Evolutionary conservation across 2,329 filamentous ascomycete species (phyloP).

Genomic region (Aspergillus quadrilineatus): DNA sequence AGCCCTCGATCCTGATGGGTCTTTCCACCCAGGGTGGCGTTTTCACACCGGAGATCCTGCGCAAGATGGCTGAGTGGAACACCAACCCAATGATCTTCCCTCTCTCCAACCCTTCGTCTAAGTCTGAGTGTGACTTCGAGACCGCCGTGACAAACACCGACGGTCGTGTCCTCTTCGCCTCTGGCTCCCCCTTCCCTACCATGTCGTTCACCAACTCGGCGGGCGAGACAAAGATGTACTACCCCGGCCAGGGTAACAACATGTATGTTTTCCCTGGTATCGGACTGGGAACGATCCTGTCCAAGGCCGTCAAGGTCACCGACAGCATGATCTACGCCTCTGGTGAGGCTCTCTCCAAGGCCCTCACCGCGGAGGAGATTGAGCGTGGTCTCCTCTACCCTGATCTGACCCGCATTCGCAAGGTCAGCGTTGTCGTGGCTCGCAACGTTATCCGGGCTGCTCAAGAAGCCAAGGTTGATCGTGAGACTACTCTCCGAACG

Average conservation of each 20-base stretch:
- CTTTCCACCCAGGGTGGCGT: constrained; percentile 91
- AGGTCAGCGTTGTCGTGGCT: constrained; percentile 82
- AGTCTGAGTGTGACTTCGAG: constrained; percentile 97
- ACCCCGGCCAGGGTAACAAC: constrained; percentile 76
- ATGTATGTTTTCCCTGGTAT: constrained; percentile 97
- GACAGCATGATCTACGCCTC: constrained; percentile 97
- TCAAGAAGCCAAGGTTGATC: constrained; percentile 71
- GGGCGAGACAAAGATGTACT: constrained; percentile 64
- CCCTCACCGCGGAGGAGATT: constrained; percentile 77
- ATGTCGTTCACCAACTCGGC: constrained; percentile 63
- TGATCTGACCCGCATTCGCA: constrained; percentile 83
- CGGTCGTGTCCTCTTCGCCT: constrained; percentile 88
- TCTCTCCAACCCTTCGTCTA: constrained; percentile 90
- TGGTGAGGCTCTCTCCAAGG: constrained; percentile 74
- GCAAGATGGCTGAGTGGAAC: constrained; percentile 62
- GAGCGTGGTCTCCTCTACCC: constrained; percentile 86
- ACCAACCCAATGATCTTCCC: constrained; percentile 90
- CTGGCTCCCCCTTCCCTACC: constrained; percentile 84
- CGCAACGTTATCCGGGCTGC: constrained; percentile 92
- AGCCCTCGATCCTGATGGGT: constrained; percentile 91
- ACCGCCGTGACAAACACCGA: constrained; percentile 89
- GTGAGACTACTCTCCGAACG: constrained; percentile 44
- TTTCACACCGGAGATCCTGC: constrained; percentile 84
- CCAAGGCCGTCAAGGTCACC: constrained; percentile 81
- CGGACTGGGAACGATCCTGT: constrained; percentile 86